Evolutionary conservation across 2,329 filamentous ascomycete genomes (phyloP).

Genomic region (Fusarium compactum): DNA sequence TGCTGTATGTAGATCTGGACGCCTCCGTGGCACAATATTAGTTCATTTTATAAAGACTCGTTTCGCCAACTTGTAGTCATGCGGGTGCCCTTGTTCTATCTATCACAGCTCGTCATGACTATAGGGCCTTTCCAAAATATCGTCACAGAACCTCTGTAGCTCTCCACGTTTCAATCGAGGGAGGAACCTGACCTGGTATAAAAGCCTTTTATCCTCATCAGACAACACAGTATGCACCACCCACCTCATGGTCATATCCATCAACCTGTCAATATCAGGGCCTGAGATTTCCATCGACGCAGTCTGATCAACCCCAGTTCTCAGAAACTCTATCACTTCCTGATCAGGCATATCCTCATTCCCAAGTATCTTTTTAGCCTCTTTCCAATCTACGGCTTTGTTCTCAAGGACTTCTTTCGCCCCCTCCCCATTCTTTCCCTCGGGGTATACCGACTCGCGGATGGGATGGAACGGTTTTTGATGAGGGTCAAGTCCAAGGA

Average conservation of each 20-base stretch:
- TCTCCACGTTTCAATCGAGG: neutral
- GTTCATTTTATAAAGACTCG: neutral
- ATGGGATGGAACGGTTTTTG: neutral
- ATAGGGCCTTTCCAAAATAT: fast-evolving
- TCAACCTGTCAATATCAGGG: neutral
- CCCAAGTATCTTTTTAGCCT: neutral
- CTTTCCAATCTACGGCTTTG: neutral
- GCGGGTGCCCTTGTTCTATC: no score
- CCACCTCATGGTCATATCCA: neutral
- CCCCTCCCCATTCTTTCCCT: neutral
- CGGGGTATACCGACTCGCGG: fast-evolving
- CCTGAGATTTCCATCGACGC: fast-evolving
- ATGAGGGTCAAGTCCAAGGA: neutral
- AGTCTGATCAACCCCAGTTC: neutral
- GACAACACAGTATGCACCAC: neutral
- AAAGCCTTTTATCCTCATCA: neutral
- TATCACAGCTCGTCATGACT: neutral
- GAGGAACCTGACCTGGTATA: neutral
- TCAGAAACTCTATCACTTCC: fast-evolving
- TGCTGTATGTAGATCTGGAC: neutral
- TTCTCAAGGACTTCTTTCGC: neutral
- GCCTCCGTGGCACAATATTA: neutral
- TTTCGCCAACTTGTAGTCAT: fast-evolving
- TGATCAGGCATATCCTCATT: neutral
- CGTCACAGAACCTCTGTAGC: neutral